These are phyloP conservation scores for Mycena vitilis DNA, from an alignment of 768 basidiomycete genomes.

Conservation along the genomic window DNA sequence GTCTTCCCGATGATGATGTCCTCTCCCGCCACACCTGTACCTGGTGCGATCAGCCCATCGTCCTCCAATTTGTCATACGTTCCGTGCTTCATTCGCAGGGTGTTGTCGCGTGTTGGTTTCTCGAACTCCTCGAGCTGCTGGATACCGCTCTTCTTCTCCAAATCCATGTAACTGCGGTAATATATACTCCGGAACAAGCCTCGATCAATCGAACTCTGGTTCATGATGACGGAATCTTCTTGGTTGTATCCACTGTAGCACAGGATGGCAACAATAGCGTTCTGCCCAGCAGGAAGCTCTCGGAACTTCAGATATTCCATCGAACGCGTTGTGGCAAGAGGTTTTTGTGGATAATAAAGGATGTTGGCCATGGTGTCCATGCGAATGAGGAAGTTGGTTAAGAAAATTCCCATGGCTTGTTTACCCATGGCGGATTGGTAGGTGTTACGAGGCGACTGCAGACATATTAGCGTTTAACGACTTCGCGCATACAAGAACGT, in stretches of 20 bases:
- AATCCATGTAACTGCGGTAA: slow-evolving; percentile 98
- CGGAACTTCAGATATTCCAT: slow-evolving; percentile 99
- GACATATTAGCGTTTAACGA: slow-evolving; percentile 26
- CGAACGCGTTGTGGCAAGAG: slow-evolving; percentile 96
- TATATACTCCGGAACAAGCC: slow-evolving; percentile 99
- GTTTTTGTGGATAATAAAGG: slow-evolving; percentile 98
- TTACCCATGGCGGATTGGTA: slow-evolving; percentile 99
- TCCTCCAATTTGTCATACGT: slow-evolving; percentile 98
- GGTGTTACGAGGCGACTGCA: slow-evolving; percentile 97
- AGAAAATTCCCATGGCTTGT: slow-evolving; percentile 99
- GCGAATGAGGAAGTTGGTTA: slow-evolving; percentile 97
- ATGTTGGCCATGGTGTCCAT: slow-evolving; percentile 99
- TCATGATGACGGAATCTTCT: slow-evolving; percentile 99
- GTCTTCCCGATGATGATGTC: slow-evolving; percentile 99
- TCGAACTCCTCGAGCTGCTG: slow-evolving; percentile 96
- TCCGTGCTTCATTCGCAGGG: slow-evolving; percentile 96
- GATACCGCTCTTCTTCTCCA: slow-evolving; percentile 96
- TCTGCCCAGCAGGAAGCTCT: slow-evolving; percentile 98
- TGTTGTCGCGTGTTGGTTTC: slow-evolving; percentile 93
- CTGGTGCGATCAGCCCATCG: slow-evolving; percentile 95
- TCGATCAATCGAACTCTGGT: slow-evolving; percentile 97
- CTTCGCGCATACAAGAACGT: slow-evolving; percentile 41
- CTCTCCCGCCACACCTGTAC: slow-evolving; percentile 94
- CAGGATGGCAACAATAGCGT: slow-evolving; percentile 97
- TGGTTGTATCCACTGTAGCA: slow-evolving; percentile 99